Percentiles rank a stretch among this genome's conserved stretches.
These are phyloP conservation scores for Fusarium sulawesiense DNA, from an alignment of 2,329 filamentous ascomycete species.

Conservation along the genomic window DNA sequence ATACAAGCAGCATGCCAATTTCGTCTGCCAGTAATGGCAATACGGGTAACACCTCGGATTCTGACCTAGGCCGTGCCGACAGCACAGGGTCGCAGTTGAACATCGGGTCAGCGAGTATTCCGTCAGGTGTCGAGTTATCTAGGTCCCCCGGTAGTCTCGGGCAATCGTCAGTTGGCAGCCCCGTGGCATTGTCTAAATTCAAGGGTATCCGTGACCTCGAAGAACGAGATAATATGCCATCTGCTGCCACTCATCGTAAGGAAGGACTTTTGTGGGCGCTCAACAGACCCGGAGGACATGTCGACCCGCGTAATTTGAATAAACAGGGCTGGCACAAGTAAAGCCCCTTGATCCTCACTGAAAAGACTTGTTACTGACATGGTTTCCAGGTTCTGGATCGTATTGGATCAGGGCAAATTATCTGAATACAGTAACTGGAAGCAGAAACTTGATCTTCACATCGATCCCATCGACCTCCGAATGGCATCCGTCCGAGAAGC, in stretches of 20 bases:
- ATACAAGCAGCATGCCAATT: conserved; percentile 51
- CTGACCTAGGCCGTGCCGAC: conserved; percentile 77
- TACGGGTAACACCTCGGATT: conserved; percentile 67
- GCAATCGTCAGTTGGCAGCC: conserved; percentile 61
- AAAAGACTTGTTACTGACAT: conserved; percentile 26
- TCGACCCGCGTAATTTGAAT: conserved; percentile 93
- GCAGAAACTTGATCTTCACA: conserved; percentile 93
- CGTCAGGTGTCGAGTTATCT: conserved; percentile 58
- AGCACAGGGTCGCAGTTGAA: conserved; percentile 78
- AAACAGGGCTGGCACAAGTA: conserved; percentile 99
- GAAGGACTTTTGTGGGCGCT: conserved; percentile 96
- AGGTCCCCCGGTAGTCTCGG: conserved; percentile 68
- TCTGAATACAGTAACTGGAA: conserved; percentile 99
- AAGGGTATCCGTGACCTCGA: conserved; percentile 93
- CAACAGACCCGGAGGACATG: conserved; percentile 91
- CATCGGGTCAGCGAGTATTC: conserved; percentile 48
- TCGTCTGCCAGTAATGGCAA: conserved; percentile 57
- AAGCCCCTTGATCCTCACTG: conserved; percentile 52
- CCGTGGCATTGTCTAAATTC: conserved; percentile 72
- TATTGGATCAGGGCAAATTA: conserved; percentile 93
- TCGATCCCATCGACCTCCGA: conserved; percentile 96
- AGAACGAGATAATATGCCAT: conserved; percentile 75
- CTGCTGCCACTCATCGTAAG: conserved; percentile 75
- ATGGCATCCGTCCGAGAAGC: conserved; percentile 98
- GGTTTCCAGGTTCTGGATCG: conserved; percentile 89